Evolutionary conservation across 106 monocot species (phyloP), one percentile per base, ranked within the genome.

Genomic region (Dioscorea zingiberensis): DNA sequence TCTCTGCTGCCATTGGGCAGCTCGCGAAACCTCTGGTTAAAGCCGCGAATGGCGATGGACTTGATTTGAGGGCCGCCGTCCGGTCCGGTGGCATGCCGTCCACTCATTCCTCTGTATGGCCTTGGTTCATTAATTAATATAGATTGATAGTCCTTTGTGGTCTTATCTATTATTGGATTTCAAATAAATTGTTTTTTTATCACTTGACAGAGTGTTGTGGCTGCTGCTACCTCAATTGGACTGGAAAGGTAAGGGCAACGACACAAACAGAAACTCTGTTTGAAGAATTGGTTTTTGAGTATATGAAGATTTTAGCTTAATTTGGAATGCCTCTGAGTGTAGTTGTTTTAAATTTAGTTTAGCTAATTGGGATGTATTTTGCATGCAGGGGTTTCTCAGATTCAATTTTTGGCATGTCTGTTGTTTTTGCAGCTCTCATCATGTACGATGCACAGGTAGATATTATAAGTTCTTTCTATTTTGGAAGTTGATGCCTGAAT

Each of bases 381-480:
- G 65, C 19, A 47, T 81, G 69, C 79, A 94, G 94, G 87, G 94
- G 94, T 24, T 85, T 94, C 46, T 80, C 90, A 9, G 94, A 90
- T 76, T 76, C 94, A 8, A 78, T 94, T 44, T 94, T 94, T 67
- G 94, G 90, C 55, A 76, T 91, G 87, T 79, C 84, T 22, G 84
- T 75, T 61, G 83, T 94, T 22, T 80, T 90, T 73, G 90, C 90
- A 26, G 79, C 76, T 16, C 38, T 91, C 54, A 84, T 94, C 1
- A 90, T 94, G 94, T 94, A 94, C 72, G 94, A 94, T 78, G 84
- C 94, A 53, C 94, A 94, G 94, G 94, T 94, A 87, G 5, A 25
- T 13, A 23, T 21, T 44, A n/a, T n/a, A 23, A 47, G 2, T 24
- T 38, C 26, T 59, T 30, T 27, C 2, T 55, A 13, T 27, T 27